These are phyloP conservation scores for Camelina sativa DNA, from an alignment of 345 rosid genomes.

Conservation along the genomic window DNA sequence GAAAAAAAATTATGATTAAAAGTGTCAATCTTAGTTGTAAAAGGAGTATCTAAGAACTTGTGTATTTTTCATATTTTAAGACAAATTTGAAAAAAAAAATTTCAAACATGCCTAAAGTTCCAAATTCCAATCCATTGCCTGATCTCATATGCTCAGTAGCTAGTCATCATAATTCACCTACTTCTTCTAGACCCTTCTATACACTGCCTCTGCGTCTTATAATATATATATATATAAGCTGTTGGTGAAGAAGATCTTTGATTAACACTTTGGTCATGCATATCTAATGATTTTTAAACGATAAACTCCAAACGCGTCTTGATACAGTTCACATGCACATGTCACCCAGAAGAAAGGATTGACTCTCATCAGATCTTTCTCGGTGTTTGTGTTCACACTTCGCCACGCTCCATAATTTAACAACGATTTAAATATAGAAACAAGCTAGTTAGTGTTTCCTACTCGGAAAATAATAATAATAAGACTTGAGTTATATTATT, in stretches of 20 bases:
- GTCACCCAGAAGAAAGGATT: constrained; percentile 39
- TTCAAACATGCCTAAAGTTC: too few relatives aligned
- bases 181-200: constrained; percentile 34
- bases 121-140: too few relatives aligned
- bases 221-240: constrained; percentile 7
- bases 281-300: constrained; percentile 15
- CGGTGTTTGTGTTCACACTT: constrained; percentile 36
- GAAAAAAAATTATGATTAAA: too few relatives aligned
- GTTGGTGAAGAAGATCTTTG: constrained; percentile 28
- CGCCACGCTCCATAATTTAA: constrained; percentile 18
- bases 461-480: not conserved
- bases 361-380: constrained; percentile 40
- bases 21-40: too few relatives aligned
- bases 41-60: too few relatives aligned
- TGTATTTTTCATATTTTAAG: too few relatives aligned
- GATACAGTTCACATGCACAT: constrained; percentile 37
- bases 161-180: constrained; percentile 16
- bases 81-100: too few relatives aligned
- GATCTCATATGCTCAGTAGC: not conserved
- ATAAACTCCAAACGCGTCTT: constrained; percentile 39
- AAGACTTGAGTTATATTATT: not conserved
- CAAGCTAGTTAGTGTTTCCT: not conserved
- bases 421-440: not conserved
- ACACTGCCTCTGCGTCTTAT: constrained; percentile 22
- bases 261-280: constrained; percentile 24